Evolutionary conservation across 345 rosid genomes (phyloP).

Genomic region (Aquilaria yunnanensis): DNA sequence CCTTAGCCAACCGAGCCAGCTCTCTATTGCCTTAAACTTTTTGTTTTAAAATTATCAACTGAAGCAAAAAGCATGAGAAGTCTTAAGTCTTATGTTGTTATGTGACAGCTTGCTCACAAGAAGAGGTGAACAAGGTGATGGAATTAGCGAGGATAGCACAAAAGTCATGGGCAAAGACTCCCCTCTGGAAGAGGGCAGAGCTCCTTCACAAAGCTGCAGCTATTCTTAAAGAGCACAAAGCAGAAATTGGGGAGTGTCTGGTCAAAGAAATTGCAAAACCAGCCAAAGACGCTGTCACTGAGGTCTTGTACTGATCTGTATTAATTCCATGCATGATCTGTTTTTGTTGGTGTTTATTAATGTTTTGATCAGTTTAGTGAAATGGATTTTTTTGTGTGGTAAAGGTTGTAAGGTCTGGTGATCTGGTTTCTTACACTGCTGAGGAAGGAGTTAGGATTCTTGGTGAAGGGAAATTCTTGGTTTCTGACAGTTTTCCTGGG

Average conservation of each 20-base stretch:
- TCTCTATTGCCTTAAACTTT: too few relatives aligned
- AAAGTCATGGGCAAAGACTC: conserved; percentile 93
- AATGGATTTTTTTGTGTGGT: not conserved
- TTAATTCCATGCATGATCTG: not conserved
- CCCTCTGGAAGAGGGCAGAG: conserved; percentile 97
- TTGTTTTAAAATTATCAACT: too few relatives aligned
- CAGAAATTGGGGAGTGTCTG: conserved; percentile 81
- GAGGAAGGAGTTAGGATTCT: conserved; percentile 96
- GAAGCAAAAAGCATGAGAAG: too few relatives aligned
- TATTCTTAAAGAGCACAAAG: conserved; percentile 76
- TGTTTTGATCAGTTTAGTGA: not conserved
- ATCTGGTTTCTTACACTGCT: conserved; percentile 84
- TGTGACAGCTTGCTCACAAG: conserved; percentile 80
- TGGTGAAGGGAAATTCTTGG: conserved; percentile 88
- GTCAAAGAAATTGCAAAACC: conserved; percentile 99
- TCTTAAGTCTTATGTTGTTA: too few relatives aligned
- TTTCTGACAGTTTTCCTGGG: conserved; percentile 98
- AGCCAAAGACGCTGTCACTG: conserved; percentile 88
- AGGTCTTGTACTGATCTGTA: conserved; percentile 28
- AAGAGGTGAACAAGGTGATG: conserved; percentile 91
- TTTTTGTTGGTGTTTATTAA: not conserved
- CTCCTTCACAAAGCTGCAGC: conserved; percentile 97
- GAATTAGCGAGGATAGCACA: conserved; percentile 78
- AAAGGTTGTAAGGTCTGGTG: conserved; percentile 97
- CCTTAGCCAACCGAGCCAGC: too few relatives aligned